Evolutionary conservation across 2,329 filamentous ascomycete genomes (phyloP), one percentile per base, ranked within the genome.

Genomic region (Arachnomyces sp.): DNA sequence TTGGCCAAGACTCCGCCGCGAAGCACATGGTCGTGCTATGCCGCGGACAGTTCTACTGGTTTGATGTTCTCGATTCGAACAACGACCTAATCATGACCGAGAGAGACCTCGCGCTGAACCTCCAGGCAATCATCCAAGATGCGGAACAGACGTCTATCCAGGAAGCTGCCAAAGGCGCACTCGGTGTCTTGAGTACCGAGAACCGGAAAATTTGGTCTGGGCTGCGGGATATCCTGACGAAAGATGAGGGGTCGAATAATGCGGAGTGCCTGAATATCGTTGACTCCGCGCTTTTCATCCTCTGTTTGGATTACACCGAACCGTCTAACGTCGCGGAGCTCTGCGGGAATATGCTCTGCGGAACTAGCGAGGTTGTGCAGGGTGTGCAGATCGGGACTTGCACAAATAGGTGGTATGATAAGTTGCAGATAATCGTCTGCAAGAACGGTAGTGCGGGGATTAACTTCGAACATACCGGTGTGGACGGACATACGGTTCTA

Each of bases 301-400:
- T 98, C 2, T 96, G 89, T 51, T 71, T 98, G 3, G 92, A 98
- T 62, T 92, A 94, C 55, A 87, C 87, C 0, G 89, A 94, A 59
- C 89, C 92, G 0, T 67, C 74, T 1, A 87, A 77, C 34, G 83
- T 81, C 1, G 81, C 87, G 0, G 84, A 87, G 25, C 76, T 96
- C n/a, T 95, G 89, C 62, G 88, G 87, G 58, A 98, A 96, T 62
- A 96, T 98, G 90, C 82, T 98, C 9, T 96, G 92, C 56, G 92
- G 92, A 33, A 94, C 88, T 0, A 94, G 83, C 52, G 81, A 92
- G 56, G 82, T 96, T 9, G 84, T 94, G 55, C 84, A 83, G 57
- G 92, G 92, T 3, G 85, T 98, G 2, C 92, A 98, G 64, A 88
- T 95, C 33, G 92, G 92, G 20, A 96, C 92, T 2, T 98, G 92